Evolutionary conservation across 169 alveolate genomes (phyloP).

Genomic region (Perkinsus chesapeaki): DNA sequence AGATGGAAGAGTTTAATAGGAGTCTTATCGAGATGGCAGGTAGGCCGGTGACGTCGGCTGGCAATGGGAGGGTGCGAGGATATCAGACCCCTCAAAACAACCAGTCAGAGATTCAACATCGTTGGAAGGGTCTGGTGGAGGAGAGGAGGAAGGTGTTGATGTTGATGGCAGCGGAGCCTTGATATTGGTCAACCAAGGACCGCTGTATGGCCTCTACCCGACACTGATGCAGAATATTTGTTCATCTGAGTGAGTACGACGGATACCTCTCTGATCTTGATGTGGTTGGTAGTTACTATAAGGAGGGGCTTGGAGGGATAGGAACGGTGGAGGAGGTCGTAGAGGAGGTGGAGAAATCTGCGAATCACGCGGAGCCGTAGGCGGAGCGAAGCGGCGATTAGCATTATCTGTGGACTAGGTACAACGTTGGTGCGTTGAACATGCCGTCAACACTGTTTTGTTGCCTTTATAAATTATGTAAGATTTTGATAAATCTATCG

Average conservation of each 20-base stretch:
- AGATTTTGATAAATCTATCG: background rate
- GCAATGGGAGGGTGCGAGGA: background rate
- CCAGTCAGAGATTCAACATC: background rate
- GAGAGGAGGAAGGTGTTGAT: background rate
- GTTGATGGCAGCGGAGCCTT: background rate
- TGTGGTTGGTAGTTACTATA: background rate
- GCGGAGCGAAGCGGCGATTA: background rate
- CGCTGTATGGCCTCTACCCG: background rate
- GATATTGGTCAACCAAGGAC: background rate
- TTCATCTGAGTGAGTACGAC: background rate
- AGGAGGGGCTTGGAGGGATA: background rate
- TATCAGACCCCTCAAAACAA: background rate
- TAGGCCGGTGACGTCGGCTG: too few relatives aligned
- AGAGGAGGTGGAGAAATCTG: background rate
- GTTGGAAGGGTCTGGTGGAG: background rate
- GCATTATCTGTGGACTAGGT: background rate
- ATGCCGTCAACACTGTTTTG: background rate
- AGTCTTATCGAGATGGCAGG: background rate
- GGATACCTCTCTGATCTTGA: background rate
- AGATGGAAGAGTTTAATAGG: background rate
- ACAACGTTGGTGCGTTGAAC: background rate
- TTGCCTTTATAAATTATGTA: background rate
- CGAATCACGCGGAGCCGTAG: background rate
- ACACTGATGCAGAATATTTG: background rate
- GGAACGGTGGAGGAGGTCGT: background rate